Conservation (phyloP, 805 yeast genomes). For the Saccharomycopsis guyanensis region DNA sequence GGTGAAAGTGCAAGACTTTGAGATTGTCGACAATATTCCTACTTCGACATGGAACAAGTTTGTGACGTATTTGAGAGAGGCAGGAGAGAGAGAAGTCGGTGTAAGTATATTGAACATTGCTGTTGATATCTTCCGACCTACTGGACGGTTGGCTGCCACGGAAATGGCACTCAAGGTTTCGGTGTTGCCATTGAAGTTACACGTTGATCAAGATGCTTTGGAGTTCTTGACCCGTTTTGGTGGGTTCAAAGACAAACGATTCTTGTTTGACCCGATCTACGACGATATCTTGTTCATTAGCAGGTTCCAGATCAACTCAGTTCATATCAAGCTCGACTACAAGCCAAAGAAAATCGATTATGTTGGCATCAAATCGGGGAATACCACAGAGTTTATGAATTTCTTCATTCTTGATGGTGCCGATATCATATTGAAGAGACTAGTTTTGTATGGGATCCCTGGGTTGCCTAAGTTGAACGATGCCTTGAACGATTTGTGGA, state of each 20-base stretch:
- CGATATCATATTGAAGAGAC: slow-evolving; percentile 52
- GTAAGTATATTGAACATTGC: slow-evolving; percentile 51
- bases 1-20: slow-evolving; percentile 45
- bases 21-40: slow-evolving; percentile 68
- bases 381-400: slow-evolving; percentile 78
- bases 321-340: slow-evolving; percentile 71
- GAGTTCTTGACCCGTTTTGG: slow-evolving; percentile 77
- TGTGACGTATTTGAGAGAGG: slow-evolving; percentile 57
- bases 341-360: slow-evolving; percentile 87
- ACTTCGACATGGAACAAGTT: slow-evolving; percentile 90
- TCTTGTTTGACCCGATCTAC: slow-evolving; percentile 47
- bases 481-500: slow-evolving; percentile 65
- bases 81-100: slow-evolving; percentile 64
- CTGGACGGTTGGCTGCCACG: slow-evolving; percentile 52
- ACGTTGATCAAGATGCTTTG: slow-evolving; percentile 88
- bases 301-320: slow-evolving; percentile 51
- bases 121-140: slow-evolving; percentile 58
- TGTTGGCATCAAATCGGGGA: slow-evolving; percentile 79
- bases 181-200: slow-evolving; percentile 69
- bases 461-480: slow-evolving; percentile 60
- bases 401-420: slow-evolving; percentile 87
- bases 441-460: slow-evolving; percentile 63
- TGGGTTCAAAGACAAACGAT: slow-evolving; percentile 68
- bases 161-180: slow-evolving; percentile 49
- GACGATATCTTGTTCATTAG: slow-evolving; percentile 67